These are phyloP conservation scores for Trametes cinnabarina DNA, from an alignment of 768 basidiomycete species.

Conservation along the genomic window DNA sequence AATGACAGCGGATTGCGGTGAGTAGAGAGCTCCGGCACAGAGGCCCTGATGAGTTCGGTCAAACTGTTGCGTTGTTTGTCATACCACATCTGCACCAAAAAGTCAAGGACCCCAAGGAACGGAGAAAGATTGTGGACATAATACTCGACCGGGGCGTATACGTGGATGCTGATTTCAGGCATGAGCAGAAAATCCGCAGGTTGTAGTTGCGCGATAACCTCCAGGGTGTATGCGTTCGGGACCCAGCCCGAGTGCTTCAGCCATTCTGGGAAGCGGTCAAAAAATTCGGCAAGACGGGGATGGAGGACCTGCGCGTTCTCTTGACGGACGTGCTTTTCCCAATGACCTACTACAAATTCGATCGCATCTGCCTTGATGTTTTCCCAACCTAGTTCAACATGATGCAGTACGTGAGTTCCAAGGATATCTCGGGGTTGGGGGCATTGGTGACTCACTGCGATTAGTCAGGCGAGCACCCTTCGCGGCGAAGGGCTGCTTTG, in stretches of 20 bases:
- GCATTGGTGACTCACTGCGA: neutral
- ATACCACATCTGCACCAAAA: neutral
- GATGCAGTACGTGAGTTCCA: too few relatives aligned
- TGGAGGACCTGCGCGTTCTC: neutral
- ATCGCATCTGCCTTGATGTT: neutral
- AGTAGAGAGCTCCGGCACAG: neutral
- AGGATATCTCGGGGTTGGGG: too few relatives aligned
- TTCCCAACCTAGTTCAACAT: neutral
- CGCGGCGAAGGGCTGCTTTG: neutral
- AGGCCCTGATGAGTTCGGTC: neutral
- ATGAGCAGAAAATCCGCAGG: constrained; percentile 2
- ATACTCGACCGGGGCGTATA: neutral
- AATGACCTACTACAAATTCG: neutral
- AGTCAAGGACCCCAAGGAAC: too few relatives aligned
- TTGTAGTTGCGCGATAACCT: neutral
- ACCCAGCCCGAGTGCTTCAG: neutral
- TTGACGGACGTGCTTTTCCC: neutral
- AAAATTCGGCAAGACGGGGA: neutral
- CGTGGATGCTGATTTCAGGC: neutral
- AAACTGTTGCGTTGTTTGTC: neutral
- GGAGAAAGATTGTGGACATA: neutral
- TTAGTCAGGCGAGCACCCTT: neutral
- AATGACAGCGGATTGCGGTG: neutral
- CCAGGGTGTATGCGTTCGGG: neutral
- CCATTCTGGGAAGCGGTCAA: neutral